These are phyloP conservation scores for Thermoascus crustaceus DNA, from an alignment of 2,329 filamentous ascomycete genomes.

Conservation along the genomic window DNA sequence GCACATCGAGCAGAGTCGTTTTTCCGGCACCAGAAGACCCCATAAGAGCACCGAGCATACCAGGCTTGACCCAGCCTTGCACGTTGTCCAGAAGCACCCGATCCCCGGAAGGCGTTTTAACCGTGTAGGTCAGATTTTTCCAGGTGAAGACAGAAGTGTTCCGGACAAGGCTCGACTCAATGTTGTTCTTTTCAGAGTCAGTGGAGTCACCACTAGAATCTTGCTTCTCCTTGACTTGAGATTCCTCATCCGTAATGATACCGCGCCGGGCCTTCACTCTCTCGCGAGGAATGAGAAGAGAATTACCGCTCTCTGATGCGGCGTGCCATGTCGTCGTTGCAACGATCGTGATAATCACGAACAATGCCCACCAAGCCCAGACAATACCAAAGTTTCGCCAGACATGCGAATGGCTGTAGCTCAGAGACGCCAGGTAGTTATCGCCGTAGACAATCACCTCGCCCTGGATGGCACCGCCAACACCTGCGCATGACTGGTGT, in stretches of 20 bases:
- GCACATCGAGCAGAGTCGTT: conserved; percentile 63
- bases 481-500: conserved; percentile 45
- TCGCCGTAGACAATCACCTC: conserved; percentile 47
- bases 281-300: conserved; percentile 56
- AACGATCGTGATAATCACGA: conserved; percentile 50
- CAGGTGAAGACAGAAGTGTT: conserved; percentile 67
- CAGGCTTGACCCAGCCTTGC: conserved; percentile 69
- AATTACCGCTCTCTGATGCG: conserved; percentile 44
- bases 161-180: conserved; percentile 43
- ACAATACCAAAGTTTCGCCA: conserved; percentile 57
- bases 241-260: conserved; percentile 44
- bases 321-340: conserved; percentile 51
- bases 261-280: conserved; percentile 35
- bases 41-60: conserved; percentile 68
- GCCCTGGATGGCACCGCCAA: conserved; percentile 47
- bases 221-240: conserved; percentile 20
- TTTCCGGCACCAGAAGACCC: conserved; percentile 74
- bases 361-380: conserved; percentile 56
- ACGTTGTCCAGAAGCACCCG: conserved; percentile 57
- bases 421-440: conserved; percentile 49
- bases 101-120: conserved; percentile 49
- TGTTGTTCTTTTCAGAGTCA: conserved; percentile 11
- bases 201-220: conserved; percentile 6
- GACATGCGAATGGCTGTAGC: conserved; percentile 45
- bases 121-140: conserved; percentile 63